phyloP scores from a whole-genome alignment of 2,329 filamentous ascomycete genomes.

The Sporothrix protearum region DNA sequence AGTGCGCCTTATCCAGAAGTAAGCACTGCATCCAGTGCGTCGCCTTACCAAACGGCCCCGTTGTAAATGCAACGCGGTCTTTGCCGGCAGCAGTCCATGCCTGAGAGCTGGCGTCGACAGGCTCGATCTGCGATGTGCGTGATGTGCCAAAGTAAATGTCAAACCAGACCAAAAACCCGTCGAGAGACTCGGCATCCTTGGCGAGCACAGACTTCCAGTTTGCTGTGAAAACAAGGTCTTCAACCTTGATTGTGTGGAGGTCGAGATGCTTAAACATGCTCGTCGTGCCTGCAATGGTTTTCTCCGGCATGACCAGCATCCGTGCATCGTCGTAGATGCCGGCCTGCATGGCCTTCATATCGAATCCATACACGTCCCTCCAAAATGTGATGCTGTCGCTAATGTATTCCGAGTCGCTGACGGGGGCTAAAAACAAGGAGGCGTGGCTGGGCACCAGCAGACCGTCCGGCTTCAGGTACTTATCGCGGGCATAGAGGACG shows the following conservation, averaged over 20 bases:
- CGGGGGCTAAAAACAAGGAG: conserved; percentile 76
- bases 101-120: conserved; percentile 53
- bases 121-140: conserved; percentile 48
- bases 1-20: conserved; percentile 62
- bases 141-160: conserved; percentile 83
- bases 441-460: conserved; percentile 84
- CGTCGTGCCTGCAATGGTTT: conserved; percentile 56
- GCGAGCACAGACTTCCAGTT: conserved; percentile 61
- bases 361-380: conserved; percentile 90
- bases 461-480: conserved; percentile 74
- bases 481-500: conserved; percentile 82
- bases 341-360: conserved; percentile 86
- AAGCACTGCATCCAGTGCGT: conserved; percentile 93
- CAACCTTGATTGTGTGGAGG: conserved; percentile 65
- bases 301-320: conserved; percentile 65
- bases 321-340: conserved; percentile 79
- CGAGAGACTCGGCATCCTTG: conserved; percentile 63
- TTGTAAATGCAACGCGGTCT: conserved; percentile 79
- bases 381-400: conserved; percentile 78
- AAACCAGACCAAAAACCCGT: conserved; percentile 90
- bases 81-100: conserved; percentile 58
- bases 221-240: conserved; percentile 72
- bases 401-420: conserved; percentile 73
- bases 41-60: conserved; percentile 68
- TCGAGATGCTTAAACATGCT: conserved; percentile 71